Evolutionary conservation across 1,139 yeast species (phyloP), one percentile per base, ranked within the genome.

Genomic region (Yamadazyma triangularis): DNA sequence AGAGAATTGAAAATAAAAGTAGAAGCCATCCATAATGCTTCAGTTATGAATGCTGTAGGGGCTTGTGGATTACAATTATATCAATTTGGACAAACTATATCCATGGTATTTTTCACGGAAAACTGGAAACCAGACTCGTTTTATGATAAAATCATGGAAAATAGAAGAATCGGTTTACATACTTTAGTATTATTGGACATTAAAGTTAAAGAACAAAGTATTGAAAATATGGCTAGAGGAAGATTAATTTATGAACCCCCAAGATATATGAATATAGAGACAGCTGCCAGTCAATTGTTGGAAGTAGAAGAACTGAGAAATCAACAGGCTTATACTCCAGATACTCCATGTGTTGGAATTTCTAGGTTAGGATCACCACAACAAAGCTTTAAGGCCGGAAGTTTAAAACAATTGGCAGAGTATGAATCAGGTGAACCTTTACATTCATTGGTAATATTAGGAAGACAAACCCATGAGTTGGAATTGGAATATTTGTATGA

Each of bases 31-130:
- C 98, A 91, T 61, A 91, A 91, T 58, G 98, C 98, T 3, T 85
- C 95, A 15, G 94, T 91, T 14, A 88, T 91, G 96, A 91, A 91
- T 54, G 98, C 98, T 0, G 95, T 91, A 15, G 98, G 98, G 10
- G 95, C 96, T 2, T 88, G 96, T 64, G 98, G 98, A 15, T 70
- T 91, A 42, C 98, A 91, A 57, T 70, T 91, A 38, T 91, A 91
- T 60, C 89, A 84, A 48, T 91, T 89, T 60, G 98, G 98, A 7
- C 98, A 91, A 61, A 88, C 97, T 10, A 93, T 91, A 11, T 87
- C 96, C 1, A 70, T 91, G 53, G 98, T 91, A 4, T 91, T 91
- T 56, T 91, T 91, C 70, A 89, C 96, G 16, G 97, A 89, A 24
- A 64, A 69, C 37, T 91, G 98, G 98, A 82, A 86, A 53, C 98